A percentile compares a stretch with the other conserved stretches of the same genome.
phyloP scores from a whole-genome alignment of 805 yeast genomes.

The Debaryomyces hansenii region DNA sequence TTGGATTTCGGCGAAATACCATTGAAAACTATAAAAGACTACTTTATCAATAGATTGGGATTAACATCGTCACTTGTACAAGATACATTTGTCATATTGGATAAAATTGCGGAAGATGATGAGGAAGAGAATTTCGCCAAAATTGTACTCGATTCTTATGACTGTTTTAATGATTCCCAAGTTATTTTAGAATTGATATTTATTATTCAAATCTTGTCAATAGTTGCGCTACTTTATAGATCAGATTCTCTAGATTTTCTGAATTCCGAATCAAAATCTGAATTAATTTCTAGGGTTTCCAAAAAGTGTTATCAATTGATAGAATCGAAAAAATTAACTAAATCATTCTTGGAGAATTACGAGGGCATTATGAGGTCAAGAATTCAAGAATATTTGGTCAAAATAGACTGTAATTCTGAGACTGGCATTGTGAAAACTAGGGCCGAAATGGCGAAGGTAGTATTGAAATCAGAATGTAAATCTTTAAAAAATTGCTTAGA shows the following conservation, averaged over 20 bases:
- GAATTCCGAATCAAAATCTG: slow-evolving; percentile 20
- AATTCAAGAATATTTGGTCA: slow-evolving; percentile 49
- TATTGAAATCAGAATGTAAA: slow-evolving; percentile 54
- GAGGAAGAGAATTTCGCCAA: slow-evolving; percentile 45
- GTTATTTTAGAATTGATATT: slow-evolving; percentile 58
- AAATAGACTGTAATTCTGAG: slow-evolving; percentile 2
- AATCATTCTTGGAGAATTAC: slow-evolving; percentile 27
- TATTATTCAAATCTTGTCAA: slow-evolving; percentile 52
- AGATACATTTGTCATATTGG: slow-evolving; percentile 30
- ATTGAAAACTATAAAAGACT: slow-evolving; percentile 38
- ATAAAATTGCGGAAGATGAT: slow-evolving; percentile 26
- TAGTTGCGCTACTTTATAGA: slow-evolving; percentile 24
- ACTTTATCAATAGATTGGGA: slow-evolving; percentile 25
- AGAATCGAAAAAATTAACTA: slow-evolving; percentile 51
- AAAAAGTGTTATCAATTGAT: slow-evolving; percentile 63
- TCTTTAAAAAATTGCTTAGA: slow-evolving; percentile 46
- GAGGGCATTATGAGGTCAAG: slow-evolving; percentile 32
- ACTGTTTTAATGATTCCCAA: slow-evolving; percentile 58
- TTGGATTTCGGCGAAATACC: slow-evolving; percentile 81
- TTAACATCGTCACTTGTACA: slow-evolving; percentile 30
- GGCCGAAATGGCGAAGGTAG: slow-evolving; percentile 51
- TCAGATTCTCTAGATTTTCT: slow-evolving; percentile 18
- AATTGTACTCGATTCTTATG: slow-evolving; percentile 55
- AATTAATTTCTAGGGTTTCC: slow-evolving; percentile 48
- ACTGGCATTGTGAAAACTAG: slow-evolving; percentile 8